Base-by-base conservation (phyloP, 2,329 filamentous ascomycete genomes). In the Cladosporium oxysporum region DNA sequence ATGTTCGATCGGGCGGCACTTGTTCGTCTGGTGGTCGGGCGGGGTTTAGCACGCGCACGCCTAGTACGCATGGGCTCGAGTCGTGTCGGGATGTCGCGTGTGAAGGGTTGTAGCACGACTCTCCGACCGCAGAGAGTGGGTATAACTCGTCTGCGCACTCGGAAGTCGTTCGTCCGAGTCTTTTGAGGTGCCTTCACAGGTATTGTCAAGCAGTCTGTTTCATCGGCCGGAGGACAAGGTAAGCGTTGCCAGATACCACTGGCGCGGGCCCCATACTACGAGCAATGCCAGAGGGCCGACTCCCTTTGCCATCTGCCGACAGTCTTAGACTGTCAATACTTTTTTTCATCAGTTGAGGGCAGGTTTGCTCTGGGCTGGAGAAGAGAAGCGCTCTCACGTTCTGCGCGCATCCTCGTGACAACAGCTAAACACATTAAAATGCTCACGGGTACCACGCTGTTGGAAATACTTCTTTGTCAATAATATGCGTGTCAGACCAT, bases 201-300 rank as follows among this genome's bases (percentile, higher is more conserved):
- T 10, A 55, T 33, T 31, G 28, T 21, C 8, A 31, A 55, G 52
- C 26, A 33, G 52, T n/a, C 52, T 55, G 52, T 31, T 55, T 33
- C 29, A 33, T 55, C 8, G 29, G 16, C 52, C 29, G 52, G 52
- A 33, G 52, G 52, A 55, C 14, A 18, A 55, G 52, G 52, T 55
- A 23, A 55, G 12, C 52, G 29, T 18, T 55, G 18, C 52, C 52
- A 55, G 28, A 55, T 21, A 55, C 52, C 52, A 5, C 52, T 55
- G 52, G 29, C 52, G 52, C 52, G 52, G 28, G 52, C 14, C 28
- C 18, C 31, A 31, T 8, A 11, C 5, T 33, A 18, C 52, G 8
- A 28, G 57, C 57, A 59, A 26, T 41, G 57, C 57, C 57, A 59
- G 23, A 44, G 57, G 57, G 57, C 57, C 57, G 57, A 59, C n/a